Base-by-base conservation (phyloP, 148 eudicot genomes). In the Suaeda aralocaspica region DNA sequence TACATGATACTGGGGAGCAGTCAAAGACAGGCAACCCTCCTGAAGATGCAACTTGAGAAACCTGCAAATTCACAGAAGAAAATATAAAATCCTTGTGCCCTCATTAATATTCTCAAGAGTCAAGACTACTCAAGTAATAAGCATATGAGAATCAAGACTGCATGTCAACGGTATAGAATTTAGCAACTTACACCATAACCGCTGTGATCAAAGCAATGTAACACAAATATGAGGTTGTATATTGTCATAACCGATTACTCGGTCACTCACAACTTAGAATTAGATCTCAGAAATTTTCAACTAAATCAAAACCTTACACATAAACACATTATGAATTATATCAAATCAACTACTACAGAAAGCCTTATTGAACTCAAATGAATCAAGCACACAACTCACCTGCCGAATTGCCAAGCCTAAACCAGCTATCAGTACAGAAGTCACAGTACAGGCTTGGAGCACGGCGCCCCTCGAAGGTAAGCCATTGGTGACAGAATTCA, bases 11-110 rank as follows among this genome's bases (percentile, higher is more conserved):
- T 69, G 78, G 80, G 5, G 89, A 80, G 82, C 88, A 93, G 75
- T 93, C 98, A 66, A 59, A 72, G 46, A 93, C 30, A 25, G 92
- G 90, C 82, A 81, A 84, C 75, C 96, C 98, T 83, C 78, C 88
- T 11, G 66, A 61, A 67, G 95, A 82, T 70, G 89, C 92, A 81
- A 81, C 72, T 74, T 89, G 92, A 74, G 98, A 93, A 68, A 83
- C 81, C 98, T 93, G 81, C 79, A 82, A 78, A 59, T 41, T 62
- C 42, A 31, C 30, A 13, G 45, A 51, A 16, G 62, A 44, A 62
- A 21, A 30, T 64, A 72, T 15, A 61, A 2, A 4, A 65, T 39
- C 22, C 50, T 46, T 33, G 33, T 70, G 18, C 25, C 65, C 28
- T 31, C 44, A 11, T 34, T 19, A 21, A 5, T 55, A 46, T 31